Conservation (phyloP, 208 protist genomes). For the Leishmania major region DNA sequence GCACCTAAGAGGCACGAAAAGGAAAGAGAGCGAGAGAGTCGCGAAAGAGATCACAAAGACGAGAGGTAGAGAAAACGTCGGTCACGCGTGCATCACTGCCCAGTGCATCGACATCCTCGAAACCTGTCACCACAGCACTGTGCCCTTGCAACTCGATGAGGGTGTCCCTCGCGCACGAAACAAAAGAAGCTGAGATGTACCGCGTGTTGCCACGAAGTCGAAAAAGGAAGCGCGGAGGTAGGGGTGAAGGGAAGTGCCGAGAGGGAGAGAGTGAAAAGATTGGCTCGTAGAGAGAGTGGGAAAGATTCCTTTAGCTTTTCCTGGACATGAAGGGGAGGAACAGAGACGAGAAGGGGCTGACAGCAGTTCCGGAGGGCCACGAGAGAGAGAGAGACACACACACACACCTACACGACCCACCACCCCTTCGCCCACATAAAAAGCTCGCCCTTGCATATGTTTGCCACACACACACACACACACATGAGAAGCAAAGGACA, state of each 20-base stretch:
- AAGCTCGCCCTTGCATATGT: not conserved
- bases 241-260: not conserved
- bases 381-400: too few relatives aligned
- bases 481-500: too few relatives aligned
- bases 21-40: not conserved
- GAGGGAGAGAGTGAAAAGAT: too few relatives aligned
- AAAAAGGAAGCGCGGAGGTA: not conserved
- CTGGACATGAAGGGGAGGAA: too few relatives aligned
- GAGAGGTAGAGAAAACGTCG: not conserved
- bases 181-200: not conserved
- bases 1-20: not conserved
- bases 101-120: not conserved
- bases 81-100: not conserved
- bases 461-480: not conserved
- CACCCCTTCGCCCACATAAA: not conserved
- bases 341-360: too few relatives aligned
- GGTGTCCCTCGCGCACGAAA: not conserved
- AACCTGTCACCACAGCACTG: not conserved
- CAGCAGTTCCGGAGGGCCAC: too few relatives aligned
- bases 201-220: not conserved
- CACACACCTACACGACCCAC: not conserved
- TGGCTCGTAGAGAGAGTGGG: not conserved
- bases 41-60: not conserved
- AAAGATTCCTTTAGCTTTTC: not conserved
- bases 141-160: not conserved